A percentile compares a stretch with the other conserved stretches of the same genome.
phyloP scores from a whole-genome alignment of 2,329 filamentous ascomycete species.

The Ophiostoma piceae region DNA sequence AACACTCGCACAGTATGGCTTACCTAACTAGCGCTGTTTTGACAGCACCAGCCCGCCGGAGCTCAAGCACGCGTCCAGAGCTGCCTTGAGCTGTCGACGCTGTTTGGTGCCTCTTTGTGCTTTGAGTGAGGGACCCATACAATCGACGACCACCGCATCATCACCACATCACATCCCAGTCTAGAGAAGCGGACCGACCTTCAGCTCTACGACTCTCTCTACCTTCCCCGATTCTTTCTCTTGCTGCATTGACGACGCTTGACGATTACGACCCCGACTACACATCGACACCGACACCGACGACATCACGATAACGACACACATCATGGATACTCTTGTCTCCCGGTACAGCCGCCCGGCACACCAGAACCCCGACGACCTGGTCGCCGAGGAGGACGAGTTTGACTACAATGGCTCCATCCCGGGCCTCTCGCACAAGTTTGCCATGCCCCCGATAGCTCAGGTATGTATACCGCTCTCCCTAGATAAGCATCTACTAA shows the following conservation, averaged over 20 bases:
- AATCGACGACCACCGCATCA: constrained; percentile 9
- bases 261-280: neutral
- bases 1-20: neutral
- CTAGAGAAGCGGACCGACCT: neutral
- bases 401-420: constrained; percentile 65
- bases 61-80: constrained; percentile 17
- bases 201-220: neutral
- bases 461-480: constrained; percentile 56
- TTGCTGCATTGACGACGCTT: neutral
- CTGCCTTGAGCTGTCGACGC: constrained; percentile 18
- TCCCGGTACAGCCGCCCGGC: constrained; percentile 81
- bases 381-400: constrained; percentile 67
- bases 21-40: constrained; percentile 6
- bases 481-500: neutral
- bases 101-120: constrained; percentile 12
- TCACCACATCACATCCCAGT: neutral
- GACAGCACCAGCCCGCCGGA: neutral
- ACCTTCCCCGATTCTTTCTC: neutral
- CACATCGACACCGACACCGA: neutral
- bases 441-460: constrained; percentile 87
- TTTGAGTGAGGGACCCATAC: constrained; percentile 6
- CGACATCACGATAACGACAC: constrained; percentile 1
- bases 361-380: constrained; percentile 65
- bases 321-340: constrained; percentile 81
- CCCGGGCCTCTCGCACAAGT: constrained; percentile 81